Percentiles rank a stretch among this genome's conserved stretches.
phyloP scores from a whole-genome alignment of 2,329 filamentous ascomycete species.

The Paraconiothyrium brasiliense region DNA sequence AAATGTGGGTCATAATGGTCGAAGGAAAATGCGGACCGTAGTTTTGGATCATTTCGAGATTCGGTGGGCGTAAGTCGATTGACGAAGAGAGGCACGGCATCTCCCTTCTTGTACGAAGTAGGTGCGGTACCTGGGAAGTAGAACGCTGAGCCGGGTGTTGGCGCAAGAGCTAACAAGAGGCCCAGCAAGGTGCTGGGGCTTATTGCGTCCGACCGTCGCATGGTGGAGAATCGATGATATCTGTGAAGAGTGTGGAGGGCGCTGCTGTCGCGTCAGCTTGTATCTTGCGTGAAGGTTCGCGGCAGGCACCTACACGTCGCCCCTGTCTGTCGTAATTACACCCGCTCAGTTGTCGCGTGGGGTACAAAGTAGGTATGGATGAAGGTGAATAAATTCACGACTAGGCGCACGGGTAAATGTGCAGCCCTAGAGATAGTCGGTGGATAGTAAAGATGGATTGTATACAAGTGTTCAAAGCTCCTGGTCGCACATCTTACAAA shows the following conservation, averaged over 20 bases:
- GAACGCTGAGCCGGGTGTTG: conserved; percentile 69
- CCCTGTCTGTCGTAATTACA: conserved; percentile 2
- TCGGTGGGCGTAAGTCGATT: conserved; percentile 91
- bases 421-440: neutral
- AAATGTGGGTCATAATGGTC: conserved; percentile 94
- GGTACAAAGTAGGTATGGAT: neutral
- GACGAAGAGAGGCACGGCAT: conserved; percentile 86
- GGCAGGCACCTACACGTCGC: conserved; percentile 8
- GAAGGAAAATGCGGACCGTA: conserved; percentile 93
- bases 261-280: conserved; percentile 7
- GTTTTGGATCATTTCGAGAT: conserved; percentile 76
- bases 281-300: neutral
- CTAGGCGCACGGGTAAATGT: neutral
- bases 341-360: neutral
- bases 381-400: neutral
- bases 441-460: conserved; percentile 7
- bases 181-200: conserved; percentile 36
- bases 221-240: conserved; percentile 23
- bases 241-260: conserved; percentile 13
- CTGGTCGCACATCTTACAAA: conserved; percentile 10
- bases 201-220: conserved; percentile 42
- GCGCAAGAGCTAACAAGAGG: conserved; percentile 44
- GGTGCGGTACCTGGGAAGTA: conserved; percentile 97
- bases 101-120: conserved; percentile 84
- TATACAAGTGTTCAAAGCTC: conserved; percentile 16